These are phyloP conservation scores for Corrigiola litoralis DNA, from an alignment of 179 eudicot species.

Conservation along the genomic window DNA sequence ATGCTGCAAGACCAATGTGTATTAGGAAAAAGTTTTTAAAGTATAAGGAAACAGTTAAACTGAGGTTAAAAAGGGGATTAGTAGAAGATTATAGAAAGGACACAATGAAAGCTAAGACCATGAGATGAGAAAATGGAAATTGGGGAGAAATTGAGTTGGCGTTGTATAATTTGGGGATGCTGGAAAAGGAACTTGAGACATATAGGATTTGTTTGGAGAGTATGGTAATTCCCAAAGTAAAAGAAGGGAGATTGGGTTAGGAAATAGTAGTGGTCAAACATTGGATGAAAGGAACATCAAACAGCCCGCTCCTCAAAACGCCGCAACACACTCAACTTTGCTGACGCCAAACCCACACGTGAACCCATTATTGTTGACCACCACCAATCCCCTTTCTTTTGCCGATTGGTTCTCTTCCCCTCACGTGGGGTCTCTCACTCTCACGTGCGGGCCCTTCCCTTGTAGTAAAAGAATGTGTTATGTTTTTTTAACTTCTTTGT, in stretches of 20 bases:
- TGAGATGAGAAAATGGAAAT: background rate
- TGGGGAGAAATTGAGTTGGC: background rate
- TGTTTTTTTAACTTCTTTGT: too few species aligned
- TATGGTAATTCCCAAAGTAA: background rate
- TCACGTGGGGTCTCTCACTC: constrained; percentile 16
- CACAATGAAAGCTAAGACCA: too few species aligned
- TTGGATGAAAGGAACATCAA: constrained; percentile 15
- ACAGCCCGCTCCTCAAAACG: constrained; percentile 25
- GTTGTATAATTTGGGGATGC: too few species aligned
- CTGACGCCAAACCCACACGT: constrained; percentile 25
- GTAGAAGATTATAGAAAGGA: too few species aligned
- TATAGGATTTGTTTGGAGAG: background rate
- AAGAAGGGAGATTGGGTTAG: background rate
- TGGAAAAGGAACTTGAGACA: background rate
- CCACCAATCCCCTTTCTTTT: background rate
- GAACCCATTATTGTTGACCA: constrained; percentile 23
- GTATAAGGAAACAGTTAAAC: too few species aligned
- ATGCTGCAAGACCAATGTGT: too few species aligned
- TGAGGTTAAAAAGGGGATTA: too few species aligned
- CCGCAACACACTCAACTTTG: constrained; percentile 19
- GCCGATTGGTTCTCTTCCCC: background rate
- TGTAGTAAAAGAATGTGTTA: background rate
- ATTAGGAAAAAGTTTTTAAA: too few species aligned
- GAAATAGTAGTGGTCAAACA: constrained; percentile 8
- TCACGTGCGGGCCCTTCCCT: constrained; percentile 18